Evolutionary conservation across 192 early-diverging fungal genomes (phyloP), one percentile per base, ranked within the genome.

Genomic region (Rhizophagus clarus): DNA sequence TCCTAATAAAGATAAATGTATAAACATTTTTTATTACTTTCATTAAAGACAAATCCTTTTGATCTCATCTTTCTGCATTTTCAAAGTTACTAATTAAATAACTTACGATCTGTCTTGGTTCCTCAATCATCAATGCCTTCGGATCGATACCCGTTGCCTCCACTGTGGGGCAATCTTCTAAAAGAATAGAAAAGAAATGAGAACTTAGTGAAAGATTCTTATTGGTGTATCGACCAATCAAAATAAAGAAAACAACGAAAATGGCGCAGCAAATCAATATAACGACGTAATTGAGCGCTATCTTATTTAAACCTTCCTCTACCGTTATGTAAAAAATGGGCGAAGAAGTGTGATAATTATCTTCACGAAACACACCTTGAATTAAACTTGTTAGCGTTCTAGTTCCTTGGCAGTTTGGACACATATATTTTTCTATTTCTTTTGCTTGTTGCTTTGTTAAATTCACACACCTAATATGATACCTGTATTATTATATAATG

Each of bases 121-220:
- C 74, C 11, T 76, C 32, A 15, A 76, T 76, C 20, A 76, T 49
- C 34, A 76, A 76, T 10, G 66, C 81, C 26, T 74, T 78, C 34
- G 72, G 77, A 47, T 78, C 83, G 12, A 87, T 76, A 74, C 82
- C 80, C 4, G 83, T 80, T 47, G 74, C 79, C 22, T 70, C 68
- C 34, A 28, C 68, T 34, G 29, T 70, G 6, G 68, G 68, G 32
- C 68, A n/a, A 42, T 70, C 68, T 37, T 70, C 68, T 70, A 56
- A 56, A 37, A 9, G n/a, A 70, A n/a, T 8, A n/a, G 40, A 37
- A n/a, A 9, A 70, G 40, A 7, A 37, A 8, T 32, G 37, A 40
- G 26, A 37, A 17, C 2, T 68, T 68, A 67, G 64, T 15, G 32
- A 22, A 70, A 17, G 14, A 22, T 37, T 31, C 63, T 64, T 28